Evolutionary conservation across 163 green algal genomes (phyloP).

Genomic region (Chloromonas sp.): DNA sequence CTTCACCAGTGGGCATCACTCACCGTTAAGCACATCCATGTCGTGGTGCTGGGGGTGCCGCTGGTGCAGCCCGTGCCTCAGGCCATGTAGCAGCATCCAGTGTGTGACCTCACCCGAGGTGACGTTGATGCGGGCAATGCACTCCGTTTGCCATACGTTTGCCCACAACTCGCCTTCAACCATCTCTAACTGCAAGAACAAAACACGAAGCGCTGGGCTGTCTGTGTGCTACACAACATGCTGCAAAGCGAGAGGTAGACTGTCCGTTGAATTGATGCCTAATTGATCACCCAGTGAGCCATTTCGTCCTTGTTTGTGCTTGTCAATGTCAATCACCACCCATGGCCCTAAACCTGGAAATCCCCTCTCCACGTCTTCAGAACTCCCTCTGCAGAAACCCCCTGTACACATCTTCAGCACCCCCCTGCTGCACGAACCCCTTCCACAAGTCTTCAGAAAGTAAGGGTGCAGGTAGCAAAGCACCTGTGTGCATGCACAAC

Average conservation of each 20-base stretch:
- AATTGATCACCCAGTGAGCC: not conserved
- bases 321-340: too few relatives aligned
- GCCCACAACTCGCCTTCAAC: slow-evolving; percentile 73
- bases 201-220: too few relatives aligned
- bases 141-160: slow-evolving; percentile 84
- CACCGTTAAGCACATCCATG: slow-evolving; percentile 86
- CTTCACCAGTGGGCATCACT: not conserved
- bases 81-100: slow-evolving; percentile 64
- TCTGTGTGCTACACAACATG: not conserved
- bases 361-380: too few relatives aligned
- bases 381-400: too few relatives aligned
- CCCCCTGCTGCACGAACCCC: too few relatives aligned
- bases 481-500: too few relatives aligned
- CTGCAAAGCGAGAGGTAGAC: not conserved
- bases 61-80: slow-evolving; percentile 26
- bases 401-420: too few relatives aligned
- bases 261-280: too few relatives aligned
- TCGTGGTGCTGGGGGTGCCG: slow-evolving; percentile 6
- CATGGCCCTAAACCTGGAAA: too few relatives aligned
- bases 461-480: too few relatives aligned
- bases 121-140: slow-evolving; percentile 74
- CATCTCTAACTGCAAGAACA: slow-evolving; percentile 63
- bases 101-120: slow-evolving; percentile 47
- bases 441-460: too few relatives aligned
- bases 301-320: not conserved